Evolutionary conservation across 1,139 yeast species (phyloP).

Genomic region (Suhomyces yuchorum): DNA sequence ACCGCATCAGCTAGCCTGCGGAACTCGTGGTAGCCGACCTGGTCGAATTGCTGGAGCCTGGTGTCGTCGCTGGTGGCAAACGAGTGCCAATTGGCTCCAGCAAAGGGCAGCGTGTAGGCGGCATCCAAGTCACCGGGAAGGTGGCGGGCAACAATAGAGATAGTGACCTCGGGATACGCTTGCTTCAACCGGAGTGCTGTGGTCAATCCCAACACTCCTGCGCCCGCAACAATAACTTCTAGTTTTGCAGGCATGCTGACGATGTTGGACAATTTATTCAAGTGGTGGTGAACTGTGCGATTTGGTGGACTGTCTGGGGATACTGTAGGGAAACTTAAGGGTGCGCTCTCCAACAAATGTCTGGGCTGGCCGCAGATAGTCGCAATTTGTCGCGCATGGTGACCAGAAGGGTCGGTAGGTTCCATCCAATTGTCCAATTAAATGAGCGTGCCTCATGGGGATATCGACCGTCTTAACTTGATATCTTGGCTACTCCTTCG

Average conservation of each 20-base stretch:
- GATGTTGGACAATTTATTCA: not conserved
- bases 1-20: constrained; percentile 41
- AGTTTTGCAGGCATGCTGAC: not conserved
- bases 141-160: constrained; percentile 37
- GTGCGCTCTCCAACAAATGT: no score
- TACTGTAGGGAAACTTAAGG: no score
- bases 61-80: constrained; percentile 40
- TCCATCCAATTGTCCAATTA: no score
- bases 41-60: constrained; percentile 39
- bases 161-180: constrained; percentile 22
- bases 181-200: constrained; percentile 36
- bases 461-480: no score
- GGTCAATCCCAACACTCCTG: constrained; percentile 47
- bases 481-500: no score
- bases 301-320: not conserved
- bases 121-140: constrained; percentile 44
- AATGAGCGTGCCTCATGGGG: no score
- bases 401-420: no score
- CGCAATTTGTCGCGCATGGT: no score
- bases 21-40: constrained; percentile 42
- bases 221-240: constrained; percentile 37
- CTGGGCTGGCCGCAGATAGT: no score
- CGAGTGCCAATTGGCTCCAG: constrained; percentile 52
- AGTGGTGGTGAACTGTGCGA: not conserved
- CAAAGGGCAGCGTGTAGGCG: constrained; percentile 43